phyloP scores from a whole-genome alignment of 805 yeast species.

The Sungouiozyma intestinalis region DNA sequence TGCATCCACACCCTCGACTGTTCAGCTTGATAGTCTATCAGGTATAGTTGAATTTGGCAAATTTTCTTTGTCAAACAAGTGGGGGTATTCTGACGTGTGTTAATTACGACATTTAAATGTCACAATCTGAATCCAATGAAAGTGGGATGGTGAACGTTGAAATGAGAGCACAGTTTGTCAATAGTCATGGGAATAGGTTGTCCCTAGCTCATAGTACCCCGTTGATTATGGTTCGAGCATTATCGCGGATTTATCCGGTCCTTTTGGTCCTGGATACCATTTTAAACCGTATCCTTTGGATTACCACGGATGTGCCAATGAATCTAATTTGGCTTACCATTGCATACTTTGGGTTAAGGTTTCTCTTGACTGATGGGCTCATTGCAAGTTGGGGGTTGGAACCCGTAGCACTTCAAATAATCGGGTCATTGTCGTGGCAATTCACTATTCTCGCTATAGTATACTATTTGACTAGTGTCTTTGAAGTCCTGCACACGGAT shows the following conservation, averaged over 20 bases:
- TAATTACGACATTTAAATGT: neutral
- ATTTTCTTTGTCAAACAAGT: too few relatives aligned
- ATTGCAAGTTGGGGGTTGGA: constrained; percentile 1
- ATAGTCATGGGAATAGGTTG: constrained; percentile 15
- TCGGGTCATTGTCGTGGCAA: constrained; percentile 14
- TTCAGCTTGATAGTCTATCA: too few relatives aligned
- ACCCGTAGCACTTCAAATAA: constrained; percentile 8
- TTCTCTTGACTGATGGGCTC: constrained; percentile 3
- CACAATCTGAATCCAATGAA: neutral
- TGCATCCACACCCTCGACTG: too few relatives aligned
- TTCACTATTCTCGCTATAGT: constrained; percentile 9
- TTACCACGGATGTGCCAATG: constrained; percentile 18
- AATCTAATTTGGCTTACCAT: constrained; percentile 18
- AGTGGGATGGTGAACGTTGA: neutral
- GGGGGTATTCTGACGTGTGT: too few relatives aligned
- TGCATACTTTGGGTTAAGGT: constrained; percentile 9
- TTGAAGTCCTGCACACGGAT: constrained; percentile 9
- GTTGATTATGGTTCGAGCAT: constrained; percentile 12
- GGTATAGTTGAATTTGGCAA: too few relatives aligned
- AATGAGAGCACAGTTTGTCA: constrained; percentile 10
- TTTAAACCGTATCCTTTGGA: constrained; percentile 22
- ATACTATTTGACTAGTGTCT: constrained; percentile 16
- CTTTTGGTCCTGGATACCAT: constrained; percentile 20
- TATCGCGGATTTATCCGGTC: constrained; percentile 20
- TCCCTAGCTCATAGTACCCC: constrained; percentile 17